Percentiles rank a stretch among this genome's conserved stretches.
Evolutionary conservation across 352 stramenopile genomes (phyloP).

Genomic region (Globisporangium mamillatum): DNA sequence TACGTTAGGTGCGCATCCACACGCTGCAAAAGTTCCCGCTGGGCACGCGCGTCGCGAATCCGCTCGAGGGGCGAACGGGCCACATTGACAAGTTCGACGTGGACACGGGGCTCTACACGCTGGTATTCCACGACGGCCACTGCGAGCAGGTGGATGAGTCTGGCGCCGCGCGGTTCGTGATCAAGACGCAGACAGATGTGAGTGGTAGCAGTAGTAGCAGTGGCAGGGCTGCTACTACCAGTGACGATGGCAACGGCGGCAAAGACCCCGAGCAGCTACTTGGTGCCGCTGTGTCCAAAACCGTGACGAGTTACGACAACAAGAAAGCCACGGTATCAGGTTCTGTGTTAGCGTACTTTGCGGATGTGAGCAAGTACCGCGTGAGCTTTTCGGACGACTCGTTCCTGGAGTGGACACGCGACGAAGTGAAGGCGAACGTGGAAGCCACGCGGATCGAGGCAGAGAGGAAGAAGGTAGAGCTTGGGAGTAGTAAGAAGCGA

Average conservation of each 20-base stretch:
- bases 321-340: constrained; percentile 33
- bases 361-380: constrained; percentile 36
- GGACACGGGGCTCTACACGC: constrained; percentile 38
- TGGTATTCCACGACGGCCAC: constrained; percentile 55
- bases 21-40: constrained; percentile 39
- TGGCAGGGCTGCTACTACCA: not conserved
- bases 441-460: constrained; percentile 13
- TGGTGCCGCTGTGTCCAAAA: constrained; percentile 35
- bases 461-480: not conserved
- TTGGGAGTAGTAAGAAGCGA: constrained; percentile 19
- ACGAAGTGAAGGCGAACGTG: constrained; percentile 28
- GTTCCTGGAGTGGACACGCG: constrained; percentile 41
- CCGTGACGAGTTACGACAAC: constrained; percentile 48
- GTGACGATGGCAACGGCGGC: not conserved
- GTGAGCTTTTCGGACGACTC: constrained; percentile 44
- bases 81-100: constrained; percentile 41
- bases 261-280: constrained; percentile 46
- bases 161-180: constrained; percentile 37
- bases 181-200: constrained; percentile 12
- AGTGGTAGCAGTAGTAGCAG: not conserved
- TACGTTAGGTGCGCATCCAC: constrained; percentile 35
- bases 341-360: constrained; percentile 48
- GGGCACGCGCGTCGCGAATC: constrained; percentile 54
- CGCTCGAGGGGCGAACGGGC: constrained; percentile 59
- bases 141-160: constrained; percentile 30